These are phyloP conservation scores for Ceratocystis papillata DNA, from an alignment of 2,329 filamentous ascomycete species.

Conservation along the genomic window DNA sequence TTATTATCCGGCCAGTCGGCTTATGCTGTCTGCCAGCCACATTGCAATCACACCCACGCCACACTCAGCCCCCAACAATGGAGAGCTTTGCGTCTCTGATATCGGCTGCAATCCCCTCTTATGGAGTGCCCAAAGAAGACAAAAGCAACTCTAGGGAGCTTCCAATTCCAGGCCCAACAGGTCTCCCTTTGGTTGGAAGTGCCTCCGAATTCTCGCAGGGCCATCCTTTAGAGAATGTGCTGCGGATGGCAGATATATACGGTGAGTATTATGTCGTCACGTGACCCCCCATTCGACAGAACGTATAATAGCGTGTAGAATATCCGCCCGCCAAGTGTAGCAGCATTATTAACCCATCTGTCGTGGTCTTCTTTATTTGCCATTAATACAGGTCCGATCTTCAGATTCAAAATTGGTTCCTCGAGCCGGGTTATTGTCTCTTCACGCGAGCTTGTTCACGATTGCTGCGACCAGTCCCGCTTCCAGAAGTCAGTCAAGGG, in stretches of 20 bases:
- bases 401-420: constrained; percentile 42
- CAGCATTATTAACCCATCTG: neutral
- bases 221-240: constrained; percentile 45
- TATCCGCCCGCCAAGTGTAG: no score
- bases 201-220: constrained; percentile 50
- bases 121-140: neutral
- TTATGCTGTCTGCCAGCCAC: neutral
- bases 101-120: constrained; percentile 9
- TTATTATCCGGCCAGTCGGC: neutral
- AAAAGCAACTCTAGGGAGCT: constrained; percentile 28
- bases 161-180: constrained; percentile 53
- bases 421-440: constrained; percentile 41
- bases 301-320: neutral
- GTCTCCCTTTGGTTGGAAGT: constrained; percentile 56
- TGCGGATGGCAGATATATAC: constrained; percentile 52
- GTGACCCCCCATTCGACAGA: neutral
- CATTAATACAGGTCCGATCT: constrained; percentile 44
- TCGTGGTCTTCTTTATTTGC: neutral
- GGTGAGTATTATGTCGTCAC: constrained; percentile 35
- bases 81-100: constrained; percentile 15
- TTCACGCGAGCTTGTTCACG: constrained; percentile 48
- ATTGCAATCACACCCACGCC: neutral
- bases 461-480: constrained; percentile 54
- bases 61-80: constrained; percentile 5
- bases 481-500: constrained; percentile 49